phyloP scores from a whole-genome alignment of 176 grass and related monocot genomes.

The Ensete ventricosum region DNA sequence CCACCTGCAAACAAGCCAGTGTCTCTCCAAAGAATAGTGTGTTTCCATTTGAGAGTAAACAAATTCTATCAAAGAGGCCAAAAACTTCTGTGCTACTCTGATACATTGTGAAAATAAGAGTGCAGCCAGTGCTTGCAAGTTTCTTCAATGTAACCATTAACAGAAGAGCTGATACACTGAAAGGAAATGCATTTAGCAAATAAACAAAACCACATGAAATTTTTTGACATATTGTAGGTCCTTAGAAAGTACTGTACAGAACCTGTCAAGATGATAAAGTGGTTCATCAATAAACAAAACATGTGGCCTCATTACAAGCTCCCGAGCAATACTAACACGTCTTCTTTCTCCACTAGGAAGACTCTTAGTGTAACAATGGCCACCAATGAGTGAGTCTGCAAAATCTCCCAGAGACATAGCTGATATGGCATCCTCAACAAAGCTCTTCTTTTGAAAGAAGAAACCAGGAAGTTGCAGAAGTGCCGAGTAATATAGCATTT shows the following conservation, averaged over 20 bases:
- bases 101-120: slow-evolving; percentile 93
- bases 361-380: slow-evolving; percentile 52
- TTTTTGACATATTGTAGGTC: not conserved
- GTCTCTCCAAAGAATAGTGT: slow-evolving; percentile 96
- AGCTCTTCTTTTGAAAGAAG: slow-evolving; percentile 51
- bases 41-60: slow-evolving; percentile 93
- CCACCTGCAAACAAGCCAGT: slow-evolving; percentile 86
- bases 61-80: slow-evolving; percentile 94
- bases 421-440: slow-evolving; percentile 65
- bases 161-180: slow-evolving; percentile 86
- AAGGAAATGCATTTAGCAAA: slow-evolving; percentile 19
- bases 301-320: slow-evolving; percentile 84
- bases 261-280: slow-evolving; percentile 90
- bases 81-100: slow-evolving; percentile 98
- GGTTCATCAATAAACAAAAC: slow-evolving; percentile 87
- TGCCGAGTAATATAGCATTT: slow-evolving; percentile 74
- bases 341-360: slow-evolving; percentile 68
- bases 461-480: slow-evolving; percentile 72
- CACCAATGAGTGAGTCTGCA: slow-evolving; percentile 78
- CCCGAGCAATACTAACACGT: slow-evolving; percentile 81
- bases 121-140: slow-evolving; percentile 98
- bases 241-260: not conserved
- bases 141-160: slow-evolving; percentile 97
- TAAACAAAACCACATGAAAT: slow-evolving; percentile 4
- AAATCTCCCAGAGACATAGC: slow-evolving; percentile 76